Conservation (phyloP, 1,284 basidiomycete genomes). For the Cutaneotrichosporon spelunceum region DNA sequence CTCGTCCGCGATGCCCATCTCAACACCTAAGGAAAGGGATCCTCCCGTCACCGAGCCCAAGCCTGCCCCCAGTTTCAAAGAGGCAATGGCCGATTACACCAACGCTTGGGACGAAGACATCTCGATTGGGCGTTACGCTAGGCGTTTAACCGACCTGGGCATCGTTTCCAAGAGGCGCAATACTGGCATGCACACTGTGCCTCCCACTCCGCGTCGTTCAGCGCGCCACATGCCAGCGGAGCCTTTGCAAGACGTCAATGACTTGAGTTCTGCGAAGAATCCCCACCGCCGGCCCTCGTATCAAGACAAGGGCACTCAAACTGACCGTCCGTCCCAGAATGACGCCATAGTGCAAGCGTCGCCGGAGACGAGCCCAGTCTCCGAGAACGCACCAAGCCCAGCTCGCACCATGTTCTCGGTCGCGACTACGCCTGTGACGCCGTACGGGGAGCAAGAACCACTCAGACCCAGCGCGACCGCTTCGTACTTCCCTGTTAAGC, state of each 20-base stretch:
- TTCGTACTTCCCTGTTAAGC: background rate
- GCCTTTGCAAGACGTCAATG: background rate
- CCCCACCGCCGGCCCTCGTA: slow-evolving; percentile 25
- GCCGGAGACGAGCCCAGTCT: slow-evolving; percentile 2
- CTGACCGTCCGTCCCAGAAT: slow-evolving; percentile 25
- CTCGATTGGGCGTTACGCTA: slow-evolving; percentile 71
- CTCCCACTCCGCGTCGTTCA: slow-evolving; percentile 26
- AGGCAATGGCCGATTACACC: slow-evolving; percentile 59
- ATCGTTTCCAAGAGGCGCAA: slow-evolving; percentile 13
- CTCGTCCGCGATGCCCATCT: background rate
- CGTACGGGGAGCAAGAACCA: background rate
- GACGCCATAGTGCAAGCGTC: slow-evolving; percentile 40
- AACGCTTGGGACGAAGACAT: slow-evolving; percentile 82
- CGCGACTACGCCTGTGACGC: background rate
- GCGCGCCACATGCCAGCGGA: background rate
- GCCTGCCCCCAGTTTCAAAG: background rate
- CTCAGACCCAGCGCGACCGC: background rate
- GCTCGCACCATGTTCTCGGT: background rate
- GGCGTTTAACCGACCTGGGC: slow-evolving; percentile 55
- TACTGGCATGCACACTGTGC: slow-evolving; percentile 25
- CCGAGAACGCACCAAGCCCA: background rate
- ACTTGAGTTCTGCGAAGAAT: no score
- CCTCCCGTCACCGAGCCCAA: background rate
- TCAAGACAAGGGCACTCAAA: slow-evolving; percentile 38
- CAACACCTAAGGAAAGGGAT: background rate